Evolutionary conservation across 169 alveolate genomes (phyloP), one percentile per base, ranked within the genome.

Genomic region (Miamiensis avidus): DNA sequence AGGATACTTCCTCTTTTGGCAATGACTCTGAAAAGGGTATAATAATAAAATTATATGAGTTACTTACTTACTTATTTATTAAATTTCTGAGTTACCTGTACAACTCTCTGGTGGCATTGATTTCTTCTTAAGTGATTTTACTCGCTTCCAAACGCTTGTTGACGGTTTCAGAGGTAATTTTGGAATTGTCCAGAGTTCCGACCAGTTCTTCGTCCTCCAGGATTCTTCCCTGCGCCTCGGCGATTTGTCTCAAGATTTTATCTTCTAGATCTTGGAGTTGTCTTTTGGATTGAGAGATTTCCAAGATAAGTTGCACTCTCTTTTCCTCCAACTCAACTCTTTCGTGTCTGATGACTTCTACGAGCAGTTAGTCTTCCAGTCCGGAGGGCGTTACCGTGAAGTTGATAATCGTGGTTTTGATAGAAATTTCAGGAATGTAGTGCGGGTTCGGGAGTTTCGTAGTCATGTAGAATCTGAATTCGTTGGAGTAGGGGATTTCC

Each of bases 331-430:
- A 89, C 81, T 97, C 98, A 1, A 98, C 98, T 86, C 93, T 89
- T 89, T 98, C 99, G 84, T 94, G 95, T 82, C 94, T 93, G 34
- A 98, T 98, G 76, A 97, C 99, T 89, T 96, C 98, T 1, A 95
- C 98, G 31, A 97, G 94, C 84, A 98, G 86, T 91, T 98, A 98
- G 83, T 97, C 98, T 93, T 98, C 99, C 31, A 98, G 97, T 76
- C 99, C 99, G 91, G 91, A 91, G 30, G 97, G 97, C 0, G 99
- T 98, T 73, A 97, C 99, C 34, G 99, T 95, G 93, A 98, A 98
- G 91, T 98, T 98, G 84, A 98, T 96, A 79, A 98, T 94, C 1
- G 98, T 96, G 0, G 94, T 96, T 86, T 97, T 96, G 82, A 95
- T 96, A 87, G 97, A 94, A 78, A 95, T 94, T 90, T 96, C 98